Evolutionary conservation across 140 eudicot genomes (phyloP), one percentile per base, ranked within the genome.

Genomic region (Stevia rebaudiana): DNA sequence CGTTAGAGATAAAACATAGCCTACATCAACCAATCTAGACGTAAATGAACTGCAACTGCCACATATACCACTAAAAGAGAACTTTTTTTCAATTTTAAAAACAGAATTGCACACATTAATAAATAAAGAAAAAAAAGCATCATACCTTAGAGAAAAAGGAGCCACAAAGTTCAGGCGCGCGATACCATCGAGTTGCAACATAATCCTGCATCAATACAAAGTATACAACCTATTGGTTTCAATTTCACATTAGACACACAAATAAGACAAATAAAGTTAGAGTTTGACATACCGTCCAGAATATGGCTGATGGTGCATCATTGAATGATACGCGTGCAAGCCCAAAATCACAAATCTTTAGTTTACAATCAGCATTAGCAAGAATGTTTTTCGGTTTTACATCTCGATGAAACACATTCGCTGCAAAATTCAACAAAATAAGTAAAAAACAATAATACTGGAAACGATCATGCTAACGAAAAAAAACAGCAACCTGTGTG

Each of bases 111-210:
- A 36, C 41, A 36, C 41, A 6, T 36, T 7, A 6, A 36, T 6
- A 36, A 36, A 36, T 1, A 36, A 36, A 0, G 11, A 8, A 36
- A 36, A 36, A 36, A 2, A 1, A 6, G 41, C 41, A 36, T 18
- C 81, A 65, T 86, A 89, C 97, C 78, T 89, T 89, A 15, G 97
- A 89, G 85, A 89, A 86, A 78, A 89, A 89, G 65, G 97, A 89
- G 33, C 97, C 96, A 69, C 97, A 89, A 4, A 89, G 86, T 75
- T 89, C 97, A 69, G 97, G 97, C 74, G 97, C 97, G 57, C 97
- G 95, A 44, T 89, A 89, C 97, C 97, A 89, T 63, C 97, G 78
- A 62, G 97, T 89, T 21, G 97, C 97, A 56, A 89, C 95, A 63
- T 89, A 89, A 67, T 89, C 97, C 97, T 89, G 74, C 67, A 64